phyloP scores from a whole-genome alignment of 2,329 filamentous ascomycete species.

The Colletotrichum lindemuthianum region DNA sequence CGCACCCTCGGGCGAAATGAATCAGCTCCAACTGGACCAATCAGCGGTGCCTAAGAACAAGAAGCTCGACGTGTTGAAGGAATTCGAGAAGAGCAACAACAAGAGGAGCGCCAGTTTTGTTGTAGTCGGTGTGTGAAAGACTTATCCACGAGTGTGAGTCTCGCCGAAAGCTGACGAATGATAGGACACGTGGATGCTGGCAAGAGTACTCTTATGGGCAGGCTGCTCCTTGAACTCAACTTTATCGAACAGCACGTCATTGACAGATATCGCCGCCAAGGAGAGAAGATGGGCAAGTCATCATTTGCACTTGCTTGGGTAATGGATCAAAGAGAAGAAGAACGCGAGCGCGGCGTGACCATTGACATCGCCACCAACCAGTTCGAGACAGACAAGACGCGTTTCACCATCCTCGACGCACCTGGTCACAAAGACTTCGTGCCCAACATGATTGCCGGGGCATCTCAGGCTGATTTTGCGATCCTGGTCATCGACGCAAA shows the following conservation, averaged over 20 bases:
- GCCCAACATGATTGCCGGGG: slow-evolving; percentile 98
- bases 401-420: slow-evolving; percentile 94
- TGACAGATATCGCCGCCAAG: slow-evolving; percentile 88
- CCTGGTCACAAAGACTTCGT: slow-evolving; percentile 96
- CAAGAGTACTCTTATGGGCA: slow-evolving; percentile 97
- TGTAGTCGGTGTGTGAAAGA: slow-evolving; percentile 77
- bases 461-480: slow-evolving; percentile 94
- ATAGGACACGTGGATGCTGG: slow-evolving; percentile 95
- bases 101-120: slow-evolving; percentile 92
- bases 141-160: not conserved
- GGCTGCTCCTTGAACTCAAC: slow-evolving; percentile 88
- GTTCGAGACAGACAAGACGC: slow-evolving; percentile 88
- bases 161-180: slow-evolving; percentile 22
- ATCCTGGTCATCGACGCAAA: slow-evolving; percentile 93
- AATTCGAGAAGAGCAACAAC: slow-evolving; percentile 77
- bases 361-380: slow-evolving; percentile 96
- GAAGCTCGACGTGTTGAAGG: slow-evolving; percentile 84
- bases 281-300: slow-evolving; percentile 89
- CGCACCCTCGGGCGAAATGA: slow-evolving; percentile 43
- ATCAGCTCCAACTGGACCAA: slow-evolving; percentile 59
- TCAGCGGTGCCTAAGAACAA: slow-evolving; percentile 73
- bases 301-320: slow-evolving; percentile 98
- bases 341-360: slow-evolving; percentile 89
- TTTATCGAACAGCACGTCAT: slow-evolving; percentile 89
- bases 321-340: slow-evolving; percentile 90